Base-by-base conservation (phyloP, 192 early-diverging fungal species). In the Backusella parvicylindrica region DNA sequence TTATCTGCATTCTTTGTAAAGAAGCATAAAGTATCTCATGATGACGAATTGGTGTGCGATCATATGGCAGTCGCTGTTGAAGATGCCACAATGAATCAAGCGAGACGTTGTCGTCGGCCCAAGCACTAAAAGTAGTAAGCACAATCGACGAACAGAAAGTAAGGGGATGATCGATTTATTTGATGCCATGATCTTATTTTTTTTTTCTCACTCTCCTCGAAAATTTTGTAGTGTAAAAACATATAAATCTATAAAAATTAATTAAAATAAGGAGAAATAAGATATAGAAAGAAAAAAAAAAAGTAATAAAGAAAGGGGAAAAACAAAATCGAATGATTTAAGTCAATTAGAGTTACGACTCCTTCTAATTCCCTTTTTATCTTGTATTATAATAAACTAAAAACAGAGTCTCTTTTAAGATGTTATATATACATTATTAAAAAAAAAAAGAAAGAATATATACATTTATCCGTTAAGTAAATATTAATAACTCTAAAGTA, bases 1-100 rank as follows among this genome's bases (percentile, higher is more conserved):
- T 60, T 84, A 8, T 53, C 82, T 6, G 63, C 87, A 26, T 84
- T 86, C 30, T 78, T 84, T 70, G 68, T 87, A 16, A 60, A 70
- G 41, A 70, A 47, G 6, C n/a, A 41, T 28, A 41, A 32, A 43
- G 31, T 66, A 21, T 66, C 64, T 30, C 31, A 66, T n/a, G 64
- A 31, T 60, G 53, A 60, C 53, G 53, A 60, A 23, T 28, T 60
- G 53, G 53, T 60, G 11, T 28, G 53, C n/a, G 12, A 26, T 28
- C 53, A 28, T 60, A 60, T 26, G 9, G 11, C 53, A 60, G 53
- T 28, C 4, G 23, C 53, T 60, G 53, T 13, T 60, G 53, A 28
- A 28, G 26, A 60, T 28, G 26, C 11, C 26, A n/a, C 3, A 12
- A 28, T 60, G 12, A 2, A 7, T 60, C 53, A 23, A 7, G 53